These are phyloP conservation scores for Pleurotus djamor DNA, from an alignment of 768 basidiomycete species.

Conservation along the genomic window DNA sequence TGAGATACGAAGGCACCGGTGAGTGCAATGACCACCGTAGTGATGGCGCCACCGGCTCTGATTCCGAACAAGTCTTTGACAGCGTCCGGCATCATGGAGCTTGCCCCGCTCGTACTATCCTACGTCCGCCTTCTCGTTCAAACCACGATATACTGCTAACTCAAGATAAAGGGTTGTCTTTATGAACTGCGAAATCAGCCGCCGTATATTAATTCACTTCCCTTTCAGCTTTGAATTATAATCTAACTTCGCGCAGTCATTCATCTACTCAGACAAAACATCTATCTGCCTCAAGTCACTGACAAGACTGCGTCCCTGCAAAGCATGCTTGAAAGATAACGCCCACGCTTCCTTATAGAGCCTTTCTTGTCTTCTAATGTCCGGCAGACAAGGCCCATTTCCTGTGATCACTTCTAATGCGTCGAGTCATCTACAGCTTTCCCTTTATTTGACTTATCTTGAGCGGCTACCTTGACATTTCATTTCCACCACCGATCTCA, in stretches of 20 bases:
- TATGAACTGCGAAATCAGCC: background rate
- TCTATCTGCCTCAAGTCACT: background rate
- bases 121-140: background rate
- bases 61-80: background rate
- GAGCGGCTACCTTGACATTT: background rate
- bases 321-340: background rate
- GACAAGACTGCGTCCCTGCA: background rate
- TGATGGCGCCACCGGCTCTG: background rate
- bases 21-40: background rate
- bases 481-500: background rate
- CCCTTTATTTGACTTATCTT: background rate
- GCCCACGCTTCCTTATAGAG: background rate
- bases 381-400: background rate
- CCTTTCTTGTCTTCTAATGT: background rate
- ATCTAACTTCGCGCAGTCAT: background rate
- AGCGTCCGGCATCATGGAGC: background rate
- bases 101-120: background rate
- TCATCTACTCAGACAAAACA: background rate
- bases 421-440: background rate
- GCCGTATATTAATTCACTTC: background rate
- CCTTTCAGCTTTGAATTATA: background rate
- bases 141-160: background rate
- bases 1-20: background rate
- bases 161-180: background rate
- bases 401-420: background rate